Evolutionary conservation across 352 stramenopile species (phyloP).

Genomic region (Globisporangium middletonii): DNA sequence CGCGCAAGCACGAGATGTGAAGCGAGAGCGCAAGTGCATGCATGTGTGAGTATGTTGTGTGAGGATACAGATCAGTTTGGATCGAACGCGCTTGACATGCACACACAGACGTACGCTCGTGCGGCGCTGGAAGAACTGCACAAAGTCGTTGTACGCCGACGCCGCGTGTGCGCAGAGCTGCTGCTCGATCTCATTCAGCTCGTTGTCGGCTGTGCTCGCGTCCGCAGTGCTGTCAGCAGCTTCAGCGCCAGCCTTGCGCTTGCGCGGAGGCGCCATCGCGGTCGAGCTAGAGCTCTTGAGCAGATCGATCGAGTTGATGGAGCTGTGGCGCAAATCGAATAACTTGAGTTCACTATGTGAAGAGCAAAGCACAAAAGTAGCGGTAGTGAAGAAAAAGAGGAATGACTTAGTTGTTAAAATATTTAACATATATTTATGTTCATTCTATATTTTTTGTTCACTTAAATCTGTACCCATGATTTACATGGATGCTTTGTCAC

Average conservation of each 20-base stretch:
- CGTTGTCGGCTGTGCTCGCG: neutral
- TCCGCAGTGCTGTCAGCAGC: neutral
- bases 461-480: too few relatives aligned
- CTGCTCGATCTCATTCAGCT: slow-evolving; percentile 60
- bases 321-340: too few relatives aligned
- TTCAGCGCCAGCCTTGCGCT: neutral
- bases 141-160: slow-evolving; percentile 64
- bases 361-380: too few relatives aligned
- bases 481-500: too few relatives aligned
- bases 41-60: neutral
- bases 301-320: too few relatives aligned
- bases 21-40: neutral
- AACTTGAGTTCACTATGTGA: too few relatives aligned
- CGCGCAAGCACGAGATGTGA: neutral
- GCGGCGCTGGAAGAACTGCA: slow-evolving; percentile 45
- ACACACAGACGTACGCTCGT: slow-evolving; percentile 34
- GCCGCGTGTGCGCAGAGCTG: slow-evolving; percentile 65
- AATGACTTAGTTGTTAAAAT: too few relatives aligned
- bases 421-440: too few relatives aligned
- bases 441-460: too few relatives aligned
- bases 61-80: neutral
- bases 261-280: slow-evolving; percentile 1
- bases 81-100: neutral
- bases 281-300: too few relatives aligned
- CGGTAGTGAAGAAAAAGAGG: too few relatives aligned